Conservation (phyloP, 208 protist genomes). For the Crithidia fasciculata region DNA sequence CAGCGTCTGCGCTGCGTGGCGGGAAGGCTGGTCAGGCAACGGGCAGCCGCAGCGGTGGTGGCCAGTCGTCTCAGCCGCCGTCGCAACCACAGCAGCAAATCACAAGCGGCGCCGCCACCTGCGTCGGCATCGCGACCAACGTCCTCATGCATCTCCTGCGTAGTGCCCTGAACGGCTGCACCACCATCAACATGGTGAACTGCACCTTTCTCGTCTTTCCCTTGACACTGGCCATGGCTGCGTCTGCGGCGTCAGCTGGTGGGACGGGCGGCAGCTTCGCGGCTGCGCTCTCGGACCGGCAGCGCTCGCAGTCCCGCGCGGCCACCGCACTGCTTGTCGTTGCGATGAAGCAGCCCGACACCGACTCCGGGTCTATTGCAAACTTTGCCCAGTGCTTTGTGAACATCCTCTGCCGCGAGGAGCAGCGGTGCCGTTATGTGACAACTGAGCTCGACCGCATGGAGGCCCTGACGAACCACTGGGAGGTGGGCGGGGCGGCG, state of each 20-base stretch:
- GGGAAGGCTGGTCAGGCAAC: slow-evolving; percentile 15
- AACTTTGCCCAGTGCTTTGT: slow-evolving; percentile 85
- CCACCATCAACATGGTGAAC: slow-evolving; percentile 76
- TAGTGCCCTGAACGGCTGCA: slow-evolving; percentile 55
- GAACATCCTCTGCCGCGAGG: slow-evolving; percentile 83
- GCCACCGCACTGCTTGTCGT: slow-evolving; percentile 63
- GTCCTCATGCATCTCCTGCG: slow-evolving; percentile 73
- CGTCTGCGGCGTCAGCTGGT: neutral
- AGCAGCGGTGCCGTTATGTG: slow-evolving; percentile 63
- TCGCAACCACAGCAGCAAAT: slow-evolving; percentile 13
- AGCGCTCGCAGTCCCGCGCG: slow-evolving; percentile 10
- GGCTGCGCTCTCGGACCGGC: slow-evolving; percentile 10
- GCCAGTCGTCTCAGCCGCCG: slow-evolving; percentile 16
- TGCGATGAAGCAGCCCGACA: slow-evolving; percentile 73
- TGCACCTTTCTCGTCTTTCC: slow-evolving; percentile 78
- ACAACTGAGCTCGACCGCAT: slow-evolving; percentile 55
- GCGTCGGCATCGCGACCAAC: slow-evolving; percentile 69
- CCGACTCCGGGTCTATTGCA: slow-evolving; percentile 56
- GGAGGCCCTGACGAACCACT: slow-evolving; percentile 47
- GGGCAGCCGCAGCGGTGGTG: neutral
- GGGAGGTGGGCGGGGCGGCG: slow-evolving; percentile 29
- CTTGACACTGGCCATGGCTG: slow-evolving; percentile 20
- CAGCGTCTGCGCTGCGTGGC: neutral
- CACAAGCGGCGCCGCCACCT: slow-evolving; percentile 34
- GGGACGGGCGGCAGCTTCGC: neutral